Evolutionary conservation across 352 stramenopile species (phyloP).

Genomic region (Pythium myriotylum): DNA sequence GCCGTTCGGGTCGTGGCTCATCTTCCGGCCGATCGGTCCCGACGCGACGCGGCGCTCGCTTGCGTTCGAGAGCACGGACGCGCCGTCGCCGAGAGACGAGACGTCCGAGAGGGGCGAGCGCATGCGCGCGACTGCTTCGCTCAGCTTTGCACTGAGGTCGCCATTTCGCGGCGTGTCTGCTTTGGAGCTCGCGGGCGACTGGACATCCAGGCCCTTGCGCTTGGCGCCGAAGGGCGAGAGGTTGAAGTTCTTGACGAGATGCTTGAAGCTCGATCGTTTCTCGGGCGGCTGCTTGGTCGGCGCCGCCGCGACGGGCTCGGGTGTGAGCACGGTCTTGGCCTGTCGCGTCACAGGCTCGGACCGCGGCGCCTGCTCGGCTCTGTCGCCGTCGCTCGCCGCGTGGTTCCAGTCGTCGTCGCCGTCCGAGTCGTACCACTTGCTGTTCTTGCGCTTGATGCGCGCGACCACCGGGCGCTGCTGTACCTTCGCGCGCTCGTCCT

Average conservation of each 20-base stretch:
- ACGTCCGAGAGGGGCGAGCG: slow-evolving; percentile 22
- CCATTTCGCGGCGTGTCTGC: slow-evolving; percentile 10
- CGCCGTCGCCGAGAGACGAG: slow-evolving; percentile 7
- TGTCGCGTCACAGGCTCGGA: not conserved
- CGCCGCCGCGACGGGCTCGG: not conserved
- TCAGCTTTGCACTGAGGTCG: not conserved
- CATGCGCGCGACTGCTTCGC: slow-evolving; percentile 8
- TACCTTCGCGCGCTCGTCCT: slow-evolving; percentile 3
- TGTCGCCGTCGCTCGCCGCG: slow-evolving; percentile 17
- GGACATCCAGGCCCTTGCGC: slow-evolving; percentile 36
- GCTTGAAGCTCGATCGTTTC: slow-evolving; percentile 63
- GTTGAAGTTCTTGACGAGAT: slow-evolving; percentile 65
- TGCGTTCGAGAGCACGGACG: not conserved
- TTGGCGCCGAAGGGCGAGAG: slow-evolving; percentile 62
- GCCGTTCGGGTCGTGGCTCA: slow-evolving; percentile 13
- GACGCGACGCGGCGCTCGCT: slow-evolving; percentile 8
- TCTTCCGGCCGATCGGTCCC: slow-evolving; percentile 3
- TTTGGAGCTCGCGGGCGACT: slow-evolving; percentile 11
- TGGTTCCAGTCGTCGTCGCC: slow-evolving; percentile 26
- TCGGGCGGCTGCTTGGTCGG: slow-evolving; percentile 16
- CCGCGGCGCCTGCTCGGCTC: not conserved
- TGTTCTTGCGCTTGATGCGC: slow-evolving; percentile 27
- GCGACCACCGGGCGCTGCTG: slow-evolving; percentile 9
- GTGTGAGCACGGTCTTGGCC: slow-evolving; percentile 3
- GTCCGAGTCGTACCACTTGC: slow-evolving; percentile 31